A percentile compares a stretch with the other conserved stretches of the same genome.
Evolutionary conservation across 306 rosid species (phyloP).

Genomic region (Alnus rubra): DNA sequence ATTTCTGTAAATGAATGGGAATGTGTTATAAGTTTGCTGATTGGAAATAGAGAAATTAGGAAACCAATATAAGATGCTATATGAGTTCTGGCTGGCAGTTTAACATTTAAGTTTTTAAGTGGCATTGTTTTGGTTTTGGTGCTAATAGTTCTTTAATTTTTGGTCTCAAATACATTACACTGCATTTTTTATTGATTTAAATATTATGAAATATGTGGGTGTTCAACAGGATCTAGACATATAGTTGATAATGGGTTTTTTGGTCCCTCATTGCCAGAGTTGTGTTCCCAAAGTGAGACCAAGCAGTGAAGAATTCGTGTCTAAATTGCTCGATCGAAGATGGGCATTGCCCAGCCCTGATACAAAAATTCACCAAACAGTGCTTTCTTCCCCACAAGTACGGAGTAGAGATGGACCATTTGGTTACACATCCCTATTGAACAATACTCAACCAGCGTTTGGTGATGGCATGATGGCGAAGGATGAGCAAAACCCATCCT

Average conservation of each 20-base stretch:
- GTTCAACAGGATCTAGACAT: background rate
- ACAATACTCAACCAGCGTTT: constrained; percentile 37
- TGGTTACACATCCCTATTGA: constrained; percentile 28
- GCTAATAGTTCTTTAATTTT: background rate
- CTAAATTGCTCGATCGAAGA: constrained; percentile 61
- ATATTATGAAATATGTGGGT: background rate
- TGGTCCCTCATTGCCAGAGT: constrained; percentile 33
- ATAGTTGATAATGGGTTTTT: background rate
- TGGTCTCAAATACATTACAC: background rate
- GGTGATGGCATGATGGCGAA: constrained; percentile 27
- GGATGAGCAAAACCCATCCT: constrained; percentile 34
- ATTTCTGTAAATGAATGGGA: background rate
- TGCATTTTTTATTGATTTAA: background rate
- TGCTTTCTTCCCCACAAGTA: constrained; percentile 19
- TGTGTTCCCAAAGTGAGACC: constrained; percentile 36
- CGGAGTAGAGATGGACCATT: constrained; percentile 26
- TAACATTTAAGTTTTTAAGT: too few relatives aligned
- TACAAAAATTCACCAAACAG: constrained; percentile 58
- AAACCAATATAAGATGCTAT: background rate
- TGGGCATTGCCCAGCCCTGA: constrained; percentile 69
- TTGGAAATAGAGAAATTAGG: background rate
- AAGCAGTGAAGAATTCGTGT: constrained; percentile 48
- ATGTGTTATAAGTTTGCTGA: background rate
- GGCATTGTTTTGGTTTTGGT: background rate
- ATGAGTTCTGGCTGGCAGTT: too few relatives aligned